phyloP scores from a whole-genome alignment of 495 filamentous ascomycete species.

The Tuber brumale region DNA sequence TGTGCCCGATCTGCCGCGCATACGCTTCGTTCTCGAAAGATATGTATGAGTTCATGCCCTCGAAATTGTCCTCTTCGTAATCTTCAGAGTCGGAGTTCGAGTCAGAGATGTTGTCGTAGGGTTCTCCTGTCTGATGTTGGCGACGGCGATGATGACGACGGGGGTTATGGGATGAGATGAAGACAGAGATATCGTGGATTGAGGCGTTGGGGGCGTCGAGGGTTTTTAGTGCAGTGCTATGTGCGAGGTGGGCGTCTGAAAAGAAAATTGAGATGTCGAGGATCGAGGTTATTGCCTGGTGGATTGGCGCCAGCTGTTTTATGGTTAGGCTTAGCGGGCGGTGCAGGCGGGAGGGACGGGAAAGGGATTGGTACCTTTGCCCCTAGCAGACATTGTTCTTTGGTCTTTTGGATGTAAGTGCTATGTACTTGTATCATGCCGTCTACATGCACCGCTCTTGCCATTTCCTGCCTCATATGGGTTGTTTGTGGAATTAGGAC shows the following conservation, averaged over 20 bases:
- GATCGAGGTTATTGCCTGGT: constrained; percentile 58
- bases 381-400: constrained; percentile 62
- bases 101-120: constrained; percentile 6
- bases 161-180: constrained; percentile 34
- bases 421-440: constrained; percentile 68
- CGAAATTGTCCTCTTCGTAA: constrained; percentile 43
- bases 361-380: constrained; percentile 42
- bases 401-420: constrained; percentile 54
- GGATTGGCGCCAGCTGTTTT: constrained; percentile 52
- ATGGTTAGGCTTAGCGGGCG: constrained; percentile 9
- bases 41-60: constrained; percentile 45
- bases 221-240: constrained; percentile 44
- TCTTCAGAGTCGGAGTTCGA: constrained; percentile 36
- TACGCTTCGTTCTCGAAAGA: constrained; percentile 43
- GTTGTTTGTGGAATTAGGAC: constrained; percentile 55
- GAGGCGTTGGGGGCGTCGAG: constrained; percentile 33
- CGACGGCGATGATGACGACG: constrained; percentile 13
- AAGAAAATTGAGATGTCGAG: constrained; percentile 54
- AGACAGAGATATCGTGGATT: constrained; percentile 43
- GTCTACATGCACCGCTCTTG: constrained; percentile 65
- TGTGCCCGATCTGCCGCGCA: constrained; percentile 44
- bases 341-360: background rate
- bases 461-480: constrained; percentile 52
- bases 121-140: background rate
- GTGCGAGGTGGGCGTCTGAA: constrained; percentile 45